phyloP scores from a whole-genome alignment of 2,329 filamentous ascomycete genomes.

The Apiospora rasikravindrae region DNA sequence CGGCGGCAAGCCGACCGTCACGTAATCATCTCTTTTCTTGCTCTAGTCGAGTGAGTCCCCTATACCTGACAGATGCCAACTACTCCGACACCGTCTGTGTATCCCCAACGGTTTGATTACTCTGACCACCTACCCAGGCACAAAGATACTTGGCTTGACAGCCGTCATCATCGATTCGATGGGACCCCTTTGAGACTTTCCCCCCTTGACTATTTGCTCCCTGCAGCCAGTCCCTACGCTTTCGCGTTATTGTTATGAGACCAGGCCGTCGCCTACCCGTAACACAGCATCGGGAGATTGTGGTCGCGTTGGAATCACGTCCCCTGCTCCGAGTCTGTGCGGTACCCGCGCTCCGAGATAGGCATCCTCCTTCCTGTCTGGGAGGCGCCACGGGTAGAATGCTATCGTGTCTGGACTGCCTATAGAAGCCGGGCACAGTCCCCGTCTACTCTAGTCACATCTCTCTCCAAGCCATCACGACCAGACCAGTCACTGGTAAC shows the following conservation, averaged over 20 bases:
- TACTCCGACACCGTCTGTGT: not conserved
- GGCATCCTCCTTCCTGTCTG: not conserved
- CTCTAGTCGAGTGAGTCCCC: not conserved
- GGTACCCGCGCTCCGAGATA: slow-evolving; percentile 1
- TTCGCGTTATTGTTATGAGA: slow-evolving; percentile 13
- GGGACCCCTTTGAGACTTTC: slow-evolving; percentile 3
- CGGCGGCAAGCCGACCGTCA: not conserved
- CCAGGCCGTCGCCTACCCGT: not conserved
- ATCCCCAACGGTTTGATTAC: not conserved
- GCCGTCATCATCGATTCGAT: slow-evolving; percentile 1
- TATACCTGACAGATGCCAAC: not conserved
- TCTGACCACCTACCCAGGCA: not conserved
- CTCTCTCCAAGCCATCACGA: not conserved
- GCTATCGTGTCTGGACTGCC: not conserved
- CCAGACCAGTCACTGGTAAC: not conserved
- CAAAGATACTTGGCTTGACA: not conserved
- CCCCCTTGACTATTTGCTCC: not conserved
- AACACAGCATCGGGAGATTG: not conserved
- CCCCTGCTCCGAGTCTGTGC: not conserved
- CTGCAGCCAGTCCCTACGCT: not conserved
- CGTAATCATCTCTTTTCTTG: too few relatives aligned
- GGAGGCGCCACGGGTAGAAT: not conserved
- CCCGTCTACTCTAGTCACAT: not conserved
- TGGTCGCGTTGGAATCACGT: not conserved
- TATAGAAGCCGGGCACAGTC: slow-evolving; percentile 1